phyloP scores from a whole-genome alignment of 176 grass and related monocot species.

The Raddia distichophylla region DNA sequence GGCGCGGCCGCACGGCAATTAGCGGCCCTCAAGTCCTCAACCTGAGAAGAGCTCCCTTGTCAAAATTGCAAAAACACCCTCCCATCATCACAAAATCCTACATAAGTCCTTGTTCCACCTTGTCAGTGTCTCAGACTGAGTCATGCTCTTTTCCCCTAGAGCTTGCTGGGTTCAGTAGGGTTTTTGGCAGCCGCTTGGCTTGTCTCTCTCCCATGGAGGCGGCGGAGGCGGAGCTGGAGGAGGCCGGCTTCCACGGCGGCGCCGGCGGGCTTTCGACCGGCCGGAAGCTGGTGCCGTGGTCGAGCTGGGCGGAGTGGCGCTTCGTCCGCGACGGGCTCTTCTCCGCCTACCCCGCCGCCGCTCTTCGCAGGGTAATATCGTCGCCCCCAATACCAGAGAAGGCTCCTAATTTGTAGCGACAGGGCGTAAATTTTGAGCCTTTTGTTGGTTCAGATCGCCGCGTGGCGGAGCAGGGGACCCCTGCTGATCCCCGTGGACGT shows the following conservation, averaged over 20 bases:
- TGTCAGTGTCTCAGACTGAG: slow-evolving; percentile 8
- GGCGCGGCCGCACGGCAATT: neutral
- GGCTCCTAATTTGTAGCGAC: neutral
- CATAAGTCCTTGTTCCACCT: slow-evolving; percentile 12
- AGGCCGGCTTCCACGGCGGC: neutral
- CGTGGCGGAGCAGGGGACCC: slow-evolving; percentile 84
- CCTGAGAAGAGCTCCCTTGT: neutral
- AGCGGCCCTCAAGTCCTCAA: no score
- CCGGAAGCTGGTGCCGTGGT: slow-evolving; percentile 91
- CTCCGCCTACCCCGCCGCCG: slow-evolving; percentile 56
- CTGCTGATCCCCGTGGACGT: slow-evolving; percentile 76
- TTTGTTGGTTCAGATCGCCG: slow-evolving; percentile 57
- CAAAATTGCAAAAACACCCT: slow-evolving; percentile 22
- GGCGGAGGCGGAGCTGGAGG: slow-evolving; percentile 36
- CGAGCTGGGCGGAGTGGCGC: slow-evolving; percentile 86
- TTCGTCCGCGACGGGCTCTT: slow-evolving; percentile 78
- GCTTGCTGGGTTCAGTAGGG: slow-evolving; percentile 45
- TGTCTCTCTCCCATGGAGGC: slow-evolving; percentile 50
- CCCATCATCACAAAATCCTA: neutral
- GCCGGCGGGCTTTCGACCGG: slow-evolving; percentile 48
- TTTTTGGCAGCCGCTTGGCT: slow-evolving; percentile 22
- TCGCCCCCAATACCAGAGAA: neutral
- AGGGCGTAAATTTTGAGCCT: neutral
- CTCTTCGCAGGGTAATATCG: slow-evolving; percentile 62
- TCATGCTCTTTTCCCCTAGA: neutral